Evolutionary conservation across 164 flowering plant genomes (phyloP).

Genomic region (Piper betle): DNA sequence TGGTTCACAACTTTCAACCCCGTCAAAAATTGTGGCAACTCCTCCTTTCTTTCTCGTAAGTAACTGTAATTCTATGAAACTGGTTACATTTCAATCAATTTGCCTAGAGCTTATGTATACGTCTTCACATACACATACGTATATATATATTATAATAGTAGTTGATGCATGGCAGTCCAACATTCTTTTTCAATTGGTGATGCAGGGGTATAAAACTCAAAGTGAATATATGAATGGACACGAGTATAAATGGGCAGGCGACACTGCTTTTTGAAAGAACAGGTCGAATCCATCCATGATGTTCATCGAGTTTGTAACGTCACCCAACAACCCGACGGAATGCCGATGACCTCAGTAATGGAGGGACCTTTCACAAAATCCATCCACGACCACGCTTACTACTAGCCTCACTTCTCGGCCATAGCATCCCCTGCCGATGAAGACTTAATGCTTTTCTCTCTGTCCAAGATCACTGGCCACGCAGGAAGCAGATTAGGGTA

Average conservation of each 20-base stretch:
- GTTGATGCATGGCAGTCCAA: too few relatives aligned
- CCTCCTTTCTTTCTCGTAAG: constrained; percentile 44
- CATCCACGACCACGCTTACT: constrained; percentile 57
- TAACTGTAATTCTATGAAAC: background rate
- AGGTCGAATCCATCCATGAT: constrained; percentile 7
- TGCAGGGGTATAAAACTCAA: constrained; percentile 29
- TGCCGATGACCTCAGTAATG: constrained; percentile 26
- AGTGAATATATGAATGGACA: constrained; percentile 24
- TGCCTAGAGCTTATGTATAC: too few relatives aligned
- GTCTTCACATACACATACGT: background rate
- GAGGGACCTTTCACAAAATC: constrained; percentile 21
- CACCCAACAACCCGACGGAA: constrained; percentile 83
- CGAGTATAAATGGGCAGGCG: constrained; percentile 33
- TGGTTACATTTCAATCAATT: too few relatives aligned
- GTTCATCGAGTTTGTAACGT: constrained; percentile 56
- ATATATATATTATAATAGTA: too few relatives aligned
- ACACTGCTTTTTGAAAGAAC: constrained; percentile 28
- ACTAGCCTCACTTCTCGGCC: constrained; percentile 72
- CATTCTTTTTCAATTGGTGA: too few relatives aligned
- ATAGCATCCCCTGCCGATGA: constrained; percentile 46
- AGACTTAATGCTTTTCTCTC: constrained; percentile 55
- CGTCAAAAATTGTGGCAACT: constrained; percentile 43
- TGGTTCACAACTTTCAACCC: constrained; percentile 16
- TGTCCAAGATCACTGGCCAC: constrained; percentile 81
- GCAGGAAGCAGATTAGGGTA: constrained; percentile 78